Evolutionary conservation across 164 flowering plant species (phyloP).

Genomic region (Aristolochia fimbriata): DNA sequence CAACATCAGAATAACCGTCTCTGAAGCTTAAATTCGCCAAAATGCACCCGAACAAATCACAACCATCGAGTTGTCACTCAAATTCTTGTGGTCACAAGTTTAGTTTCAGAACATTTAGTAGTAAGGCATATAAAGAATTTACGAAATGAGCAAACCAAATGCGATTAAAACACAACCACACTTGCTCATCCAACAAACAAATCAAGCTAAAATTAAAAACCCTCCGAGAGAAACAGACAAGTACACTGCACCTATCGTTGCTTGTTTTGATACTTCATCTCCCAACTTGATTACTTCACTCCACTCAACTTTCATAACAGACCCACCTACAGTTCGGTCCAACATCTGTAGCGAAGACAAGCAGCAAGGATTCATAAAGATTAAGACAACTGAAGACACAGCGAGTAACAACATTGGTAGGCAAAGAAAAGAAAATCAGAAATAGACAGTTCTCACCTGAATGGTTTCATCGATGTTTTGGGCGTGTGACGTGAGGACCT

Average conservation of each 20-base stretch:
- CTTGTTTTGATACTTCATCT: slow-evolving; percentile 72
- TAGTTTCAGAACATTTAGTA: too few relatives aligned
- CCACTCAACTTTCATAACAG: slow-evolving; percentile 65
- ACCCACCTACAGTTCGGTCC: slow-evolving; percentile 40
- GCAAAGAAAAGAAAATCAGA: not conserved
- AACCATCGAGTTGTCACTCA: too few relatives aligned
- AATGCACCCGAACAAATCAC: too few relatives aligned
- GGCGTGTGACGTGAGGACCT: slow-evolving; percentile 33
- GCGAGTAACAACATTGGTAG: not conserved
- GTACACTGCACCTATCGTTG: slow-evolving; percentile 45
- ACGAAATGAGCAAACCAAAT: too few relatives aligned
- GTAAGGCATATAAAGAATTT: too few relatives aligned
- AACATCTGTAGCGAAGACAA: slow-evolving; percentile 31
- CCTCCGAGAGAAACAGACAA: not conserved
- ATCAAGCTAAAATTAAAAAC: not conserved
- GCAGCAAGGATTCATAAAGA: not conserved
- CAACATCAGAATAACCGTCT: too few relatives aligned
- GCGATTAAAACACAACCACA: too few relatives aligned
- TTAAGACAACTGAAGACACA: not conserved
- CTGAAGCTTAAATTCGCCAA: too few relatives aligned
- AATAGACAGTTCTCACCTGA: slow-evolving; percentile 30
- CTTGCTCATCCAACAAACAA: not conserved
- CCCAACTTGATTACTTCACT: slow-evolving; percentile 58
- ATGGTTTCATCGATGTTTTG: slow-evolving; percentile 69
- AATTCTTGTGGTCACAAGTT: too few relatives aligned